A percentile compares a stretch with the other conserved stretches of the same genome.
These are phyloP conservation scores for Sedum album DNA, from an alignment of 164 flowering plant species.

Conservation along the genomic window DNA sequence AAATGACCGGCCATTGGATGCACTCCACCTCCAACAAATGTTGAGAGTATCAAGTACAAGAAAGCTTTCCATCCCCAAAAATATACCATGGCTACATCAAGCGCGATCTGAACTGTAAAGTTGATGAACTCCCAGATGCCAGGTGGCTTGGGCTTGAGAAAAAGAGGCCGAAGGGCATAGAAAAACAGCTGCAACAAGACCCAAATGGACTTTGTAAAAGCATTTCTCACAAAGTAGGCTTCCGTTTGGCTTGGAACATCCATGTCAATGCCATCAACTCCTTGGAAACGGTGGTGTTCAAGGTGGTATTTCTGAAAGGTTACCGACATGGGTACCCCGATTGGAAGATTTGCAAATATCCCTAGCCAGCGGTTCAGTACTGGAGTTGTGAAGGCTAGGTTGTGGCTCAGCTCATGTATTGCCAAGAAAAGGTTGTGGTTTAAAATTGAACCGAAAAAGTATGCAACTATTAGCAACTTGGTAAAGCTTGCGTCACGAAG, in stretches of 20 bases:
- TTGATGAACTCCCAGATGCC: conserved; percentile 88
- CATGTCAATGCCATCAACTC: conserved; percentile 91
- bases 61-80: conserved; percentile 78
- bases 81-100: conserved; percentile 56
- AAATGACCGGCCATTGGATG: conserved; percentile 99
- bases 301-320: conserved; percentile 96
- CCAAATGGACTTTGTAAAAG: conserved; percentile 70
- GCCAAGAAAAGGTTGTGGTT: conserved; percentile 96
- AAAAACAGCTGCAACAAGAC: conserved; percentile 84
- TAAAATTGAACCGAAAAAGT: conserved; percentile 90
- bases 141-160: conserved; percentile 93
- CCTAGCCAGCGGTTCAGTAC: conserved; percentile 89
- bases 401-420: conserved; percentile 94
- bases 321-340: conserved; percentile 93
- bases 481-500: conserved; percentile 54
- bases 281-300: conserved; percentile 89
- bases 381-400: conserved; percentile 92
- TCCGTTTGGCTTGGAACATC: conserved; percentile 75
- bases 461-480: conserved; percentile 62
- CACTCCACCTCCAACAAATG: conserved; percentile 96
- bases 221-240: conserved; percentile 52
- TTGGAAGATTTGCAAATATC: conserved; percentile 90
- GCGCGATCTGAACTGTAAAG: conserved; percentile 49
- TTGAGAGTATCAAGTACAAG: conserved; percentile 74
- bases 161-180: conserved; percentile 83